Evolutionary conservation across 768 basidiomycete species (phyloP).

Genomic region (Boletus reticuloceps): DNA sequence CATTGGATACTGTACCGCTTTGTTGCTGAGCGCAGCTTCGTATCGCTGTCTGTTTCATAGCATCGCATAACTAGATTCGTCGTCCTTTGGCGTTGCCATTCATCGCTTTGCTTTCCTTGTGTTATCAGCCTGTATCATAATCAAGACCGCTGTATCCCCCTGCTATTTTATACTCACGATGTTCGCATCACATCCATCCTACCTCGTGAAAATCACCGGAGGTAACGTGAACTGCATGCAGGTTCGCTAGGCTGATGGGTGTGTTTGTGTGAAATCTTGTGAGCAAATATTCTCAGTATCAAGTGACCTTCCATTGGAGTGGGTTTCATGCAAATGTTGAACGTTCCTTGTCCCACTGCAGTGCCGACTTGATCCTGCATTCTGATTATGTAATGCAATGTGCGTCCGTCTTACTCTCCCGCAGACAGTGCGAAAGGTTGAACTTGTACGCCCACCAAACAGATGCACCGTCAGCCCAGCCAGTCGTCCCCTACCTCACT

Average conservation of each 20-base stretch:
- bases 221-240: constrained; percentile 12
- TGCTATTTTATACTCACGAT: constrained; percentile 15
- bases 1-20: constrained; percentile 12
- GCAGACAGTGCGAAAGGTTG: not conserved
- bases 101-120: constrained; percentile 15
- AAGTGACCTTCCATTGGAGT: not conserved
- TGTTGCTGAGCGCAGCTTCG: constrained; percentile 9
- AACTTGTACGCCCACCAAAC: constrained; percentile 2
- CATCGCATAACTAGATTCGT: constrained; percentile 17
- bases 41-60: constrained; percentile 13
- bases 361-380: too few relatives aligned
- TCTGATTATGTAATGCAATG: constrained; percentile 13
- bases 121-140: constrained; percentile 22
- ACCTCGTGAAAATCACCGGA: constrained; percentile 21
- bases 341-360: not conserved
- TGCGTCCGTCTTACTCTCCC: not conserved
- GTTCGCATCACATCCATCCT: constrained; percentile 13
- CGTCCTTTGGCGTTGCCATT: constrained; percentile 4
- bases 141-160: constrained; percentile 23
- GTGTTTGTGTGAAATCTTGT: constrained; percentile 3
- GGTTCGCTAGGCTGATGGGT: constrained; percentile 6
- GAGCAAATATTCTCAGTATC: not conserved
- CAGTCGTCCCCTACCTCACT: not conserved
- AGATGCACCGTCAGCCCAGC: too few relatives aligned
- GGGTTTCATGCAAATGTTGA: not conserved